phyloP scores from a whole-genome alignment of 257 asterid genomes.

The Solanum appendiculatum region DNA sequence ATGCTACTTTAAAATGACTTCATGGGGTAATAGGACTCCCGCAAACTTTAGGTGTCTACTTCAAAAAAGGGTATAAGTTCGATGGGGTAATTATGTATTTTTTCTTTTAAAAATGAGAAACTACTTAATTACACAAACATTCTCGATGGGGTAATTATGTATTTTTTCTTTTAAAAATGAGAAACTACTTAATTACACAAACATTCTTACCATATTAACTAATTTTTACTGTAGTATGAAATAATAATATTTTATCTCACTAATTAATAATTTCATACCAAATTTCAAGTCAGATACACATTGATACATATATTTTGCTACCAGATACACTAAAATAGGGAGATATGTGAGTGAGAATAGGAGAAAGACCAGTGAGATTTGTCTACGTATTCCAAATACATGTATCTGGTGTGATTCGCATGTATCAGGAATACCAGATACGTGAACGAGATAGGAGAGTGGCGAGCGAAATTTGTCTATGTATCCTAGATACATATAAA shows the following conservation, averaged over 20 bases:
- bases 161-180: no score
- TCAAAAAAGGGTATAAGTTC: no score
- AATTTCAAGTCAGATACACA: not conserved
- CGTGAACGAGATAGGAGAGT: fast-evolving
- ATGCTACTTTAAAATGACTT: no score
- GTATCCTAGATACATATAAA: not conserved
- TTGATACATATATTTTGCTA: not conserved
- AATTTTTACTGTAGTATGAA: not conserved
- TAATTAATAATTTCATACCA: no score
- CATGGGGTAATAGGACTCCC: no score
- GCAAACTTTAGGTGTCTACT: no score
- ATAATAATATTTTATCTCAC: not conserved
- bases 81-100: no score
- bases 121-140: no score
- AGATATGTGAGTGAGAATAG: not conserved
- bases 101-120: no score
- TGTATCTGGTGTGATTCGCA: no score
- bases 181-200: not conserved
- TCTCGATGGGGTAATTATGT: no score
- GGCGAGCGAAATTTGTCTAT: not conserved
- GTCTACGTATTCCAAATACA: not conserved
- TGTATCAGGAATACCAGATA: no score
- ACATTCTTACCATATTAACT: not conserved
- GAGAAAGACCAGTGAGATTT: not conserved
- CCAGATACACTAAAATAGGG: not conserved